Evolutionary conservation across 176 grass and related monocot genomes (phyloP).

Genomic region (Themeda triandra): DNA sequence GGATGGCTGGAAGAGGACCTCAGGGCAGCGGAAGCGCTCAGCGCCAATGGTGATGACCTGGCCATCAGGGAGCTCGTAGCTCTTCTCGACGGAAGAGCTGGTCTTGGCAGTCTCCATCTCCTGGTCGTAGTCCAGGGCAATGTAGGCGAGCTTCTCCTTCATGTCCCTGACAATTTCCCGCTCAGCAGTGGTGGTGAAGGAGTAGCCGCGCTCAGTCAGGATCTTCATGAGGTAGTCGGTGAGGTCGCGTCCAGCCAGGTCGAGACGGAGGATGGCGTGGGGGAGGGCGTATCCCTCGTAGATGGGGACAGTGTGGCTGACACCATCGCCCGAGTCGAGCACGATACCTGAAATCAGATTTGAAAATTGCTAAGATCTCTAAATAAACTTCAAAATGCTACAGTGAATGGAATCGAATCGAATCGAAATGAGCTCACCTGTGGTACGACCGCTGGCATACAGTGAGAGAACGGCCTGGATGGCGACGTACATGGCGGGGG

Average conservation of each 20-base stretch:
- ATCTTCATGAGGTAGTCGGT: constrained; percentile 97
- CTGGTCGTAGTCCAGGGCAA: constrained; percentile 92
- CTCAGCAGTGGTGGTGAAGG: constrained; percentile 93
- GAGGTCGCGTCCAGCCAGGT: constrained; percentile 85
- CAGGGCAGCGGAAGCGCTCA: constrained; percentile 92
- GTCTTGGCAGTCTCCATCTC: constrained; percentile 84
- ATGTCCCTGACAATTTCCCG: constrained; percentile 97
- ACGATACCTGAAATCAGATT: constrained; percentile 56
- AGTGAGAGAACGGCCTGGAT: constrained; percentile 78
- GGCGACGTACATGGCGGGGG: constrained; percentile 77
- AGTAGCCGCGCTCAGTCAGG: constrained; percentile 90
- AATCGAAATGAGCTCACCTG: constrained; percentile 35
- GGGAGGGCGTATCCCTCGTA: constrained; percentile 96
- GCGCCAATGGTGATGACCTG: constrained; percentile 93
- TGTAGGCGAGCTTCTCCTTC: constrained; percentile 94
- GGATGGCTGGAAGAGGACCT: constrained; percentile 97
- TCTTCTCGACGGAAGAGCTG: constrained; percentile 88
- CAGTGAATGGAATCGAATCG: not conserved
- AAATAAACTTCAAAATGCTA: not conserved
- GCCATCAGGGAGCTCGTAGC: constrained; percentile 86
- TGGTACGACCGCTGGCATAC: constrained; percentile 77
- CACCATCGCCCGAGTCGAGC: constrained; percentile 89
- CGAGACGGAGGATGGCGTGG: constrained; percentile 88
- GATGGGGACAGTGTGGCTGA: constrained; percentile 94
- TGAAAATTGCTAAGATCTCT: not conserved